phyloP scores from a whole-genome alignment of 108 stramenopile species.

The Conticribra guillardii region DNA sequence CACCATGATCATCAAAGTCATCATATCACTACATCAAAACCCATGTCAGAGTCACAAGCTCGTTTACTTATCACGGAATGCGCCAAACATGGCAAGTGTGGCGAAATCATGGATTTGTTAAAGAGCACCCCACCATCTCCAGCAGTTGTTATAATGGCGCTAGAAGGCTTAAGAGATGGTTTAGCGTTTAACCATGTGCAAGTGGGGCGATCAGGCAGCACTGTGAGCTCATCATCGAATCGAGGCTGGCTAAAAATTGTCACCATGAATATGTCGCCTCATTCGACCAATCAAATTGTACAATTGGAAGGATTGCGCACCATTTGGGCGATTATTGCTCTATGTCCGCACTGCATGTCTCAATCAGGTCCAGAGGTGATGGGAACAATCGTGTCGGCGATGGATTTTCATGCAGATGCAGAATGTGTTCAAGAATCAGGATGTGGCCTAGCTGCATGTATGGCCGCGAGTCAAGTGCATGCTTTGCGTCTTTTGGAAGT shows the following conservation, averaged over 20 bases:
- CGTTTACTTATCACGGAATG: not conserved
- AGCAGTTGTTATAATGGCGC: not conserved
- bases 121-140: not conserved
- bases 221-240: not conserved
- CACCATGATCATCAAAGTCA: no score
- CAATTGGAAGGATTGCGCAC: conserved; percentile 11
- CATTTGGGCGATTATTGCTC: conserved; percentile 7
- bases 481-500: conserved; percentile 19
- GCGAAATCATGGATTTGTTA: not conserved
- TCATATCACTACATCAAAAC: no score
- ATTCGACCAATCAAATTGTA: conserved; percentile 1
- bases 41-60: no score
- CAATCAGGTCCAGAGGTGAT: conserved; percentile 6
- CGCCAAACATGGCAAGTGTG: not conserved
- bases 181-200: not conserved
- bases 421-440: conserved; percentile 15
- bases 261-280: conserved; percentile 9
- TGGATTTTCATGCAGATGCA: conserved; percentile 9
- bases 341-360: conserved; percentile 5
- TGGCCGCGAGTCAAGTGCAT: conserved; percentile 8
- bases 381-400: conserved; percentile 3
- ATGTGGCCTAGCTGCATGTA: conserved; percentile 9
- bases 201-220: not conserved
- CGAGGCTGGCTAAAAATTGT: conserved; percentile 13
- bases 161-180: not conserved